Percentiles rank a stretch among this genome's conserved stretches.
These are phyloP conservation scores for Ophiostoma sp. DNA, from an alignment of 2,329 filamentous ascomycete genomes.

Conservation along the genomic window DNA sequence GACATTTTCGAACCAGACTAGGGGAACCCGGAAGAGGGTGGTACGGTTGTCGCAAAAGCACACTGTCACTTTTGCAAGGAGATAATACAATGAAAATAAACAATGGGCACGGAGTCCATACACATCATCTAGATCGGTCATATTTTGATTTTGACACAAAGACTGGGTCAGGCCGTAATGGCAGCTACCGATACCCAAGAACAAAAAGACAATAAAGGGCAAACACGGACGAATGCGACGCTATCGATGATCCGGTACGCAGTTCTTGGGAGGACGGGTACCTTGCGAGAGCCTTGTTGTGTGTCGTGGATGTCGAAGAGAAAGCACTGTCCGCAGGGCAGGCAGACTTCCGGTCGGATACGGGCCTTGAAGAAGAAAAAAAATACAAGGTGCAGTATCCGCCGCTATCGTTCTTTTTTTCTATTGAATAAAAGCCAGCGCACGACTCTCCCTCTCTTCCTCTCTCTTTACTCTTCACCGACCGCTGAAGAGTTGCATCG, in stretches of 20 bases:
- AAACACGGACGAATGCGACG: neutral
- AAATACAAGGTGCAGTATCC: neutral
- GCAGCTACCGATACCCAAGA: neutral
- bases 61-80: neutral
- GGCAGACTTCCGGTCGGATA: slow-evolving; percentile 10
- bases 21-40: neutral
- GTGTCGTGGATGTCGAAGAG: neutral
- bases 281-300: neutral
- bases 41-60: neutral
- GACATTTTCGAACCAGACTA: neutral
- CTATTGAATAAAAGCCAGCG: neutral
- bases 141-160: neutral
- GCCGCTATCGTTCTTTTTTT: neutral
- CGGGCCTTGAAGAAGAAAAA: neutral
- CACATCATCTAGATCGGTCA: neutral
- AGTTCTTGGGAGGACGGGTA: neutral
- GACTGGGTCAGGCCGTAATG: slow-evolving; percentile 8
- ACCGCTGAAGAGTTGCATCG: neutral
- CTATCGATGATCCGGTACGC: neutral
- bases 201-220: neutral
- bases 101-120: neutral
- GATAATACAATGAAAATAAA: neutral
- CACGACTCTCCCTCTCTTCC: neutral
- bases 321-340: neutral
- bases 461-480: neutral